Conservation (phyloP, 768 basidiomycete species). For the Coprinellus micaceus region DNA sequence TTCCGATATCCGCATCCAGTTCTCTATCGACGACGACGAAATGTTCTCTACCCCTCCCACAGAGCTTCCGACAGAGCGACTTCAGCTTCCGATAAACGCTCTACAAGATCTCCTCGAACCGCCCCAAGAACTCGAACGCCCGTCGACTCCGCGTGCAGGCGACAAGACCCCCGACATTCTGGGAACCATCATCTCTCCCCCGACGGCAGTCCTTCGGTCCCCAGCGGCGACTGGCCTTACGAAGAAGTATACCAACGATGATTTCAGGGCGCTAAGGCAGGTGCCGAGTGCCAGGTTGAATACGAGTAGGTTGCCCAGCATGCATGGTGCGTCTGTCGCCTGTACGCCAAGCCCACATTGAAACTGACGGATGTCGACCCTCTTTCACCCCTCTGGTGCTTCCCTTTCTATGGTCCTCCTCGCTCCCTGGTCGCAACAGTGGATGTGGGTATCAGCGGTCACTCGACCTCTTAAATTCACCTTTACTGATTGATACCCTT, state of each 20-base stretch:
- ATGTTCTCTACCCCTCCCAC: slow-evolving; percentile 25
- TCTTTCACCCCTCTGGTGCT: neutral
- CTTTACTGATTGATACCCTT: slow-evolving; percentile 9
- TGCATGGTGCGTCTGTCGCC: slow-evolving; percentile 52
- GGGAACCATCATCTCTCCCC: slow-evolving; percentile 66
- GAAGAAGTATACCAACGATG: slow-evolving; percentile 77
- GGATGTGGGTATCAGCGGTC: slow-evolving; percentile 40
- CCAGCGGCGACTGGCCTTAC: slow-evolving; percentile 75
- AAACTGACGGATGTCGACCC: neutral
- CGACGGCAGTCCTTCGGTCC: slow-evolving; percentile 64
- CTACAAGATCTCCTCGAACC: slow-evolving; percentile 48
- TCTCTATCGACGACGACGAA: slow-evolving; percentile 42
- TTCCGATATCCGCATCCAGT: slow-evolving; percentile 20
- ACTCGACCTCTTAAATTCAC: slow-evolving; percentile 18
- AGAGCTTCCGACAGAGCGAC: slow-evolving; percentile 33
- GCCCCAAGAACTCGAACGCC: slow-evolving; percentile 23
- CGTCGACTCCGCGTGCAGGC: slow-evolving; percentile 53
- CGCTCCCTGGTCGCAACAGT: slow-evolving; percentile 21
- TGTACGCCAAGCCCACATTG: neutral
- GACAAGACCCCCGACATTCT: slow-evolving; percentile 55
- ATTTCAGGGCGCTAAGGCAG: slow-evolving; percentile 75
- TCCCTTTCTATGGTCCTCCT: no score
- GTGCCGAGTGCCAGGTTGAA: slow-evolving; percentile 69
- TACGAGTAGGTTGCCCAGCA: slow-evolving; percentile 82
- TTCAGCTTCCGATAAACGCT: slow-evolving; percentile 44